These are phyloP conservation scores for Zelonia costaricensis DNA, from an alignment of 208 protist genomes.

Conservation along the genomic window DNA sequence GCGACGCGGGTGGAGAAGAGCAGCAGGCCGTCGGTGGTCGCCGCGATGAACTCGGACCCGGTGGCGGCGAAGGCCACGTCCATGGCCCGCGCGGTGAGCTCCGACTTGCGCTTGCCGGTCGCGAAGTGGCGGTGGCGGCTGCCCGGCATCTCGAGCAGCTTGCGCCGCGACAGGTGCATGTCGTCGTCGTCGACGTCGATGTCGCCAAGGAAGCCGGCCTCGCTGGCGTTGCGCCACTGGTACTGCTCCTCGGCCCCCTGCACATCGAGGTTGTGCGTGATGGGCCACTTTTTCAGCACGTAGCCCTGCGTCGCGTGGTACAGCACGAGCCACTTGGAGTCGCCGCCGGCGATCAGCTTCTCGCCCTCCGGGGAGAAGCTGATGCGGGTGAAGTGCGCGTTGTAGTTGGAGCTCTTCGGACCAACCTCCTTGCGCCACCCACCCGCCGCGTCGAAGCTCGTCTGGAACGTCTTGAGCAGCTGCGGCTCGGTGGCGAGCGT, in stretches of 20 bases:
- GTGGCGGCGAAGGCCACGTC: constrained; percentile 78
- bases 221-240: constrained; percentile 81
- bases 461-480: constrained; percentile 87
- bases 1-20: constrained; percentile 83
- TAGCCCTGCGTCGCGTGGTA: constrained; percentile 90
- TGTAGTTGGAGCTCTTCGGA: constrained; percentile 80
- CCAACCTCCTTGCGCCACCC: constrained; percentile 86
- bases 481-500: constrained; percentile 79
- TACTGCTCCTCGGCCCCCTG: constrained; percentile 91
- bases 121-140: constrained; percentile 88
- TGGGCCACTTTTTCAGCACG: constrained; percentile 89
- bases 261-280: constrained; percentile 88
- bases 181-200: constrained; percentile 88
- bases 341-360: constrained; percentile 84
- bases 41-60: constrained; percentile 87
- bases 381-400: constrained; percentile 83
- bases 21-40: constrained; percentile 88
- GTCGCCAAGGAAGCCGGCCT: constrained; percentile 83
- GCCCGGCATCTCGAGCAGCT: constrained; percentile 89
- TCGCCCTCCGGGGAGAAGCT: constrained; percentile 90
- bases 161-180: constrained; percentile 73
- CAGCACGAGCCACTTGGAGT: constrained; percentile 89
- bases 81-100: constrained; percentile 76
- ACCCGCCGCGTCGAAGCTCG: constrained; percentile 79
- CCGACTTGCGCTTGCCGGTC: constrained; percentile 90